Conservation (phyloP, 345 rosid species). For the Populus davidiana region DNA sequence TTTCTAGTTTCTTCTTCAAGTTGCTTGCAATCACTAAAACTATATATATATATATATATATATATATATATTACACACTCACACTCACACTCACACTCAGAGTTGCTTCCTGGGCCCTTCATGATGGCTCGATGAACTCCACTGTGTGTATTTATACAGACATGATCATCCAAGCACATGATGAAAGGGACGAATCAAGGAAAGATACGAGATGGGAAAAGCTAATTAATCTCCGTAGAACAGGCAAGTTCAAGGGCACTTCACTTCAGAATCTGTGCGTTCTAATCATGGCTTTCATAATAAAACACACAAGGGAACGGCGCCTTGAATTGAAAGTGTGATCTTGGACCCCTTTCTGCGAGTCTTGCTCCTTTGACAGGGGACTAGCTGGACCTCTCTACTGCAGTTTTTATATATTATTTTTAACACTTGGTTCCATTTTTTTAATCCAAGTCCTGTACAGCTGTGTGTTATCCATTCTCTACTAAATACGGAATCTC, state of each 20-base stretch:
- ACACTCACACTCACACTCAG: no score
- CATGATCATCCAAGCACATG: not conserved
- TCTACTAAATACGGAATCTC: not conserved
- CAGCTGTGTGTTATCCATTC: not conserved
- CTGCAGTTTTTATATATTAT: not conserved
- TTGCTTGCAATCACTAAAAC: not conserved
- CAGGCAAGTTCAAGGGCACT: not conserved
- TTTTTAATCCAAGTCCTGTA: not conserved
- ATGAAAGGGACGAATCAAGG: not conserved
- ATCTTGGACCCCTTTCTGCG: conserved; percentile 1
- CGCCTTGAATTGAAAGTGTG: not conserved
- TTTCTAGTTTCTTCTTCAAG: not conserved
- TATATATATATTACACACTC: no score
- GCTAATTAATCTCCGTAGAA: no score
- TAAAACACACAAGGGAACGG: not conserved
- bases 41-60: no score
- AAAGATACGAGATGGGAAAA: not conserved
- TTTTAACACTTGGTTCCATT: not conserved
- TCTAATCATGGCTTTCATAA: not conserved
- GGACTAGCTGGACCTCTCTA: conserved; percentile 6
- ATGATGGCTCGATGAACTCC: not conserved
- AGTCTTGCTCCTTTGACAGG: conserved; percentile 11
- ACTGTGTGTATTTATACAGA: not conserved
- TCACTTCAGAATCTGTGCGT: not conserved
- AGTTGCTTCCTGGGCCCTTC: no score